These are phyloP conservation scores for Saccharomyces uvarum DNA, from an alignment of 1,139 yeast species.

Conservation along the genomic window DNA sequence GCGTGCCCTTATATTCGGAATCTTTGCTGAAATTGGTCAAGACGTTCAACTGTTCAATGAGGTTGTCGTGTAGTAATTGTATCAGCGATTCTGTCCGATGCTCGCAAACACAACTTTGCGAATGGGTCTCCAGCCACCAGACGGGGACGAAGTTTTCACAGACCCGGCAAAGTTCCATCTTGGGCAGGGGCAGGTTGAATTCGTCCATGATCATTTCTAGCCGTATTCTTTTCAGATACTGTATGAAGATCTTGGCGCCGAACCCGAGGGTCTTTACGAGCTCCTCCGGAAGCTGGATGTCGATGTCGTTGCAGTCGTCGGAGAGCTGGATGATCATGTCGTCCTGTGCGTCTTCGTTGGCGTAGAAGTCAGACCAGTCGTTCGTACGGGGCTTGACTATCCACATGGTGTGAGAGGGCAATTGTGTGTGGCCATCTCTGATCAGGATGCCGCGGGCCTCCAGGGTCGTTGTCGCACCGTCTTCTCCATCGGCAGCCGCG, in stretches of 20 bases:
- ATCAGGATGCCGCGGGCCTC: conserved; percentile 96
- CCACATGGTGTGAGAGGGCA: conserved; percentile 88
- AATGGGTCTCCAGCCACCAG: conserved; percentile 93
- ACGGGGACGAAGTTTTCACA: conserved; percentile 90
- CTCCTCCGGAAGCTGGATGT: conserved; percentile 53
- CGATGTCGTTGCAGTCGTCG: conserved; percentile 47
- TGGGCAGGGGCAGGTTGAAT: conserved; percentile 64
- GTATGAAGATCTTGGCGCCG: conserved; percentile 78
- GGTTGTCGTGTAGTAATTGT: conserved; percentile 67
- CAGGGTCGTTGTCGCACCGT: conserved; percentile 55
- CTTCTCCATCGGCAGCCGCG: conserved; percentile 11
- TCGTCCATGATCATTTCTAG: conserved; percentile 57
- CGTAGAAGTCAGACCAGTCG: conserved; percentile 24
- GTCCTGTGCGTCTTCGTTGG: conserved; percentile 13
- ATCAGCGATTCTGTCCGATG: conserved; percentile 76
- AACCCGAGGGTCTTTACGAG: conserved; percentile 73
- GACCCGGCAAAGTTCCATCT: conserved; percentile 74
- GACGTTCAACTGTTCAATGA: conserved; percentile 52
- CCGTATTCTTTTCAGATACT: conserved; percentile 58
- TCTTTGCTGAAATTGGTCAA: conserved; percentile 9
- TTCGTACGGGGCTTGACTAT: conserved; percentile 71
- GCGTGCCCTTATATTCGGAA: conserved; percentile 54
- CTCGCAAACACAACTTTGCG: conserved; percentile 79
- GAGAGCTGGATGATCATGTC: conserved; percentile 59
- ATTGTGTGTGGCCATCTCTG: conserved; percentile 48